Evolutionary conservation across 352 stramenopile species (phyloP), one percentile per base, ranked within the genome.

Genomic region (Achlya hypogyna): DNA sequence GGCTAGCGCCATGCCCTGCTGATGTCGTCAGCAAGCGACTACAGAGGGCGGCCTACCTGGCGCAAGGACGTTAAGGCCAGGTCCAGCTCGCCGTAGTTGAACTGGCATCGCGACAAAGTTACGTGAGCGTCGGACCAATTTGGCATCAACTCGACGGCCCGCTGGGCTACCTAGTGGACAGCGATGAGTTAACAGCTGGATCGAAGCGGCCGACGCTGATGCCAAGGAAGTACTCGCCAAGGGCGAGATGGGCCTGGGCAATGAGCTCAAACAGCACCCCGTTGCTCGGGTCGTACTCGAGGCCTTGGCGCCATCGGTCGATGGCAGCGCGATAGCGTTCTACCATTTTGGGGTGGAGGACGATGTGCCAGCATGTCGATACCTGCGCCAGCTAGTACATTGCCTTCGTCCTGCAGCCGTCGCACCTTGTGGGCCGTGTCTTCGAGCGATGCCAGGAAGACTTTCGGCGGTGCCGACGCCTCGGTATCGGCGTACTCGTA

Each of bases 71-170:
- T 20, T 9, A 71, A 63, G 5, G 85, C 82, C n/a, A 93, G 62
- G 18, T 81, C 69, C 16, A 94, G 67, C 67, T 94, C 86, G 4
- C 86, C 86, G 70, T 85, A 92, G 63, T 94, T 94, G 27, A 92
- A 59, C 16, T 91, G 86, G 34, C 77, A 81, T 23, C 83, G 70
- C 47, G 78, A 77, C 3, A 95, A 69, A 6, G 86, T 93, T 16
- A 81, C 81, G 58, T 81, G 89, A 25, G 67, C 82, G 28, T 92
- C 86, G 27, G 75, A 78, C 84, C 84, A 95, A 2, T 28, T 35
- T 14, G 84, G 84, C 0, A 71, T 74, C 28, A 85, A 66, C 29
- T 89, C 54, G 6, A 75, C 82, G 23, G 86, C 78, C 52, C 76
- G 81, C 18, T 76, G 65, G 0, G 78, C 86, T 53, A 79, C 88